Base-by-base conservation (phyloP, 371 early-diverging fungal species). In the Lichtheimia ornata region DNA sequence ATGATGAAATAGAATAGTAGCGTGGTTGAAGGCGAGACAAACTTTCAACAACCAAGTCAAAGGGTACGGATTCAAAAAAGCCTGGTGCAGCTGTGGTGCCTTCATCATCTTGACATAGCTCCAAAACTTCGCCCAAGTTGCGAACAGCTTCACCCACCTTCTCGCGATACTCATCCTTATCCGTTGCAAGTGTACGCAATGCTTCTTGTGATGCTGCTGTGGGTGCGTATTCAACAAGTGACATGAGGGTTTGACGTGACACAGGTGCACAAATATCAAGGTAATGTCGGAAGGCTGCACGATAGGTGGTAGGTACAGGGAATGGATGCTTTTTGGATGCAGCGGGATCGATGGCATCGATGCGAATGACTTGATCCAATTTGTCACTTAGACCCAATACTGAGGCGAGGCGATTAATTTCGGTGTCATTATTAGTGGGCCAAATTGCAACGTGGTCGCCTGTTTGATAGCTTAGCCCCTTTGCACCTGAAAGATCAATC, bases 361-460 rank as follows among this genome's bases (percentile, higher is more conserved):
- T 83, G 15, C 70, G 67, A 52, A 91, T 67, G 4, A 85, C 83
- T 5, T 73, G 70, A 59, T 93, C 92, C 12, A 91, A 81, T 60
- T 88, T 86, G 44, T 85, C 83, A 0, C 66, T 50, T 58, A 96
- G 70, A 17, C 84, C 82, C 27, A 95, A 78, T 2, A 85, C 84
- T 2, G 66, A 43, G 17, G 91, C 89, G 18, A 93, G 61, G 27
- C 84, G 75, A 6, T 66, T 56, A 2, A 97, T 93, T 60, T 93
- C 90, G 40, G 74, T 73, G 22, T 91, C 91, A 44, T 88, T 81
- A 72, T 97, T 98, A 20, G 86, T 81, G 2, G 97, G 92, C 86
- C 89, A 96, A 51, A 98, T 81, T n/a, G 94, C 97, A 58, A 96
- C 82, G 66, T 98, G 98, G 67, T 98, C 99, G 52, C 99, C 99